These are phyloP conservation scores for Sporothrix brasiliensis DNA, from an alignment of 2,329 filamentous ascomycete species.

Conservation along the genomic window DNA sequence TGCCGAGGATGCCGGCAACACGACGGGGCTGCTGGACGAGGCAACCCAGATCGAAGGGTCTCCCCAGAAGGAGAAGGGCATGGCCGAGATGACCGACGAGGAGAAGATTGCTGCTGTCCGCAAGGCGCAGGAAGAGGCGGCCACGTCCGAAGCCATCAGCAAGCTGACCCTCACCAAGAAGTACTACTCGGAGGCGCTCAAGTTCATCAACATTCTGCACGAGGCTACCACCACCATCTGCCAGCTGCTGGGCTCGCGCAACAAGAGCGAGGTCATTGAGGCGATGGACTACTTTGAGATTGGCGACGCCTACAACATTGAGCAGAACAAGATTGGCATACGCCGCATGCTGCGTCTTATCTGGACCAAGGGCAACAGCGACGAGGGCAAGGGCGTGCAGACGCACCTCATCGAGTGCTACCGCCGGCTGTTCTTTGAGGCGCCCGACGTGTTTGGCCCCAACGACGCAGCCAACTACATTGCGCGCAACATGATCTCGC, in stretches of 20 bases:
- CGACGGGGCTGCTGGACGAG: conserved; percentile 78
- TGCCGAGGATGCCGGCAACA: conserved; percentile 51
- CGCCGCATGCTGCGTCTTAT: conserved; percentile 94
- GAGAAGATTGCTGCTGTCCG: conserved; percentile 72
- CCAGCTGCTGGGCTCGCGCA: conserved; percentile 87
- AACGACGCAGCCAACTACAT: conserved; percentile 96
- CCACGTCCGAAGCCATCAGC: conserved; percentile 83
- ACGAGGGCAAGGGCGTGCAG: conserved; percentile 97
- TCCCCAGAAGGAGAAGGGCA: conserved; percentile 57
- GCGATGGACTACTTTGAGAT: conserved; percentile 98
- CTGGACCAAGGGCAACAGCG: conserved; percentile 99
- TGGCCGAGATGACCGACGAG: conserved; percentile 72
- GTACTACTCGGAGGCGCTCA: conserved; percentile 90
- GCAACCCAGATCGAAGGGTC: conserved; percentile 79
- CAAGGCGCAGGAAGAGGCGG: conserved; percentile 83
- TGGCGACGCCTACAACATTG: conserved; percentile 92
- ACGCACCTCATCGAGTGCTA: conserved; percentile 97
- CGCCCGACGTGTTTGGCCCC: conserved; percentile 80
- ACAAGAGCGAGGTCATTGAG: conserved; percentile 98
- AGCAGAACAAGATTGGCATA: conserved; percentile 89
- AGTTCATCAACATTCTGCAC: conserved; percentile 90
- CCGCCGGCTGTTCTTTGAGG: conserved; percentile 92
- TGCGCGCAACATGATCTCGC: conserved; percentile 96
- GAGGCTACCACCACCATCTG: conserved; percentile 78
- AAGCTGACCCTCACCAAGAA: conserved; percentile 85